Conservation (phyloP, 371 early-diverging fungal species). For the Mucor indicus region DNA sequence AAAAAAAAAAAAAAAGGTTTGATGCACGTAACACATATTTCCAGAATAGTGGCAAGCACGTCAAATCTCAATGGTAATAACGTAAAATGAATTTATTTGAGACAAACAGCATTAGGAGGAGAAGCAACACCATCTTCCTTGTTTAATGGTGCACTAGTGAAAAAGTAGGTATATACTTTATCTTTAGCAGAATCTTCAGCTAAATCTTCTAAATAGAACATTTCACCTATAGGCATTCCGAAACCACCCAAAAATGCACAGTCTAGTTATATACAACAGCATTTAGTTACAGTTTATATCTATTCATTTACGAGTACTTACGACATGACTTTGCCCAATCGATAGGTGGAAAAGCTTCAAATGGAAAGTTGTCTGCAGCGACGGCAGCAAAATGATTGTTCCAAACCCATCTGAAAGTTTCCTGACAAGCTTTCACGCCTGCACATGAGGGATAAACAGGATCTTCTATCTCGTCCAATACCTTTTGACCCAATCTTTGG, state of each 20-base stretch:
- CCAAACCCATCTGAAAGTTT: constrained; percentile 44
- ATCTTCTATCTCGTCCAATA: constrained; percentile 6
- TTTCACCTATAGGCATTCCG: constrained; percentile 47
- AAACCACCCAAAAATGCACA: constrained; percentile 33
- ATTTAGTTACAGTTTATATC: neutral
- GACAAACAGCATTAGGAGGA: constrained; percentile 42
- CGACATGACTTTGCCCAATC: constrained; percentile 22
- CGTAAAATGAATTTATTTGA: constrained; percentile 35
- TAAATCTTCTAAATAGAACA: constrained; percentile 35
- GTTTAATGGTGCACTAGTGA: constrained; percentile 44
- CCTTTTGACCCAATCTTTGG: constrained; percentile 10
- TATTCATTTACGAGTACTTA: constrained; percentile 6
- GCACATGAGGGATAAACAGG: constrained; percentile 13
- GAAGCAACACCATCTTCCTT: constrained; percentile 38
- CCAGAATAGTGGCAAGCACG: too few relatives aligned
- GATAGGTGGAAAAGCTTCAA: constrained; percentile 38
- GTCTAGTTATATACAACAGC: constrained; percentile 22
- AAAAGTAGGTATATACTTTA: constrained; percentile 32
- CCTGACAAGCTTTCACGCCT: constrained; percentile 40
- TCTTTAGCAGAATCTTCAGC: constrained; percentile 42
- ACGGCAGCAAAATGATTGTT: constrained; percentile 45
- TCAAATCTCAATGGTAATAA: too few relatives aligned
- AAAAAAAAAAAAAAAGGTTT: too few relatives aligned
- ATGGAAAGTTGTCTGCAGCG: constrained; percentile 28
- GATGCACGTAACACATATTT: too few relatives aligned